Conservation (phyloP, 768 basidiomycete genomes). For the Hypsizygus marmoreus region DNA sequence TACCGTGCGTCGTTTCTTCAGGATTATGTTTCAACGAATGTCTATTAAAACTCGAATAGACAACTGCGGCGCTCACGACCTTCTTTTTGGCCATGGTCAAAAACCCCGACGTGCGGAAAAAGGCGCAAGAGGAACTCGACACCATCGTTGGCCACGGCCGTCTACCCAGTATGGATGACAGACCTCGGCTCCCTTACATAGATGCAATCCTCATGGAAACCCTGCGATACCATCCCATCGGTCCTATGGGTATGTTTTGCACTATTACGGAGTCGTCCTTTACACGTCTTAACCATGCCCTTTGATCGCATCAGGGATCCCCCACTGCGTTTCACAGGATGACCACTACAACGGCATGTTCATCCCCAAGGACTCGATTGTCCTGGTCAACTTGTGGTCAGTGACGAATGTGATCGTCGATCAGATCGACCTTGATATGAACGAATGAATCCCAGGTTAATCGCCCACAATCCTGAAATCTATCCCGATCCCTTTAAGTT, state of each 20-base stretch:
- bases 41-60: slow-evolving; percentile 3
- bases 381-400: slow-evolving; percentile 37
- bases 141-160: slow-evolving; percentile 13
- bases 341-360: slow-evolving; percentile 47
- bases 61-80: slow-evolving; percentile 18
- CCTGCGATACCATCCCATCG: slow-evolving; percentile 18
- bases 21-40: not conserved
- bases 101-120: slow-evolving; percentile 35
- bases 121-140: slow-evolving; percentile 16
- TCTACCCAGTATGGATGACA: slow-evolving; percentile 14
- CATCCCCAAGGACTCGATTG: slow-evolving; percentile 43
- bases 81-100: slow-evolving; percentile 43
- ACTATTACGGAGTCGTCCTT: no score
- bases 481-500: slow-evolving; percentile 40
- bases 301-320: slow-evolving; percentile 23
- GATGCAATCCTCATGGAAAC: slow-evolving; percentile 15
- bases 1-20: slow-evolving; percentile 7
- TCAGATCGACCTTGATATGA: not conserved
- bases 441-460: slow-evolving; percentile 24
- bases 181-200: slow-evolving; percentile 15
- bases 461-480: slow-evolving; percentile 32
- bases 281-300: not conserved
- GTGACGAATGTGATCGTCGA: not conserved
- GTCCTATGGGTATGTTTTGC: slow-evolving; percentile 18
- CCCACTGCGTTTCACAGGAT: slow-evolving; percentile 36